Percentiles rank a stretch among this genome's conserved stretches.
phyloP scores from a whole-genome alignment of 2,329 filamentous ascomycete genomes.

The Penicillium sp. region DNA sequence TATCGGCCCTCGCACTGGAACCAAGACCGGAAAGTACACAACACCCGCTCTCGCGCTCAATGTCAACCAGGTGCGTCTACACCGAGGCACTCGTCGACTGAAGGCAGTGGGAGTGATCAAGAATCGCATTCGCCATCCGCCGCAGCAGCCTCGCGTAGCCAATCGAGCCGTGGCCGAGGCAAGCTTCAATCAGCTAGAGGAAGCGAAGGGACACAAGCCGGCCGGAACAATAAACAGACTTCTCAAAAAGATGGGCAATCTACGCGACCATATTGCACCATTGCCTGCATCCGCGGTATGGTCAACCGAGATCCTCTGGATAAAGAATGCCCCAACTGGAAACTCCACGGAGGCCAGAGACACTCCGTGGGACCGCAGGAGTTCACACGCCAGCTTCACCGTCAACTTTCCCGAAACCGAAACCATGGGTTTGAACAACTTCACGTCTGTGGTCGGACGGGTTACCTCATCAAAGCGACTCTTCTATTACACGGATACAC shows the following conservation, averaged over 20 bases:
- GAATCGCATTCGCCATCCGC: constrained; percentile 18
- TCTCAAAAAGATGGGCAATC: no score
- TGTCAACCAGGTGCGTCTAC: constrained; percentile 15
- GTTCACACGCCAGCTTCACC: constrained; percentile 20
- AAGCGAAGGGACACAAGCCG: no score
- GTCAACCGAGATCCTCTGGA: no score
- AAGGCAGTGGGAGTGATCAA: constrained; percentile 24
- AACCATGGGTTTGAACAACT: constrained; percentile 25
- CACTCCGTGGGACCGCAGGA: constrained; percentile 29
- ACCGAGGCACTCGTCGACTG: constrained; percentile 13
- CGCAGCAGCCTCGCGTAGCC: constrained; percentile 15
- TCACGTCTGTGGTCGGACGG: no score
- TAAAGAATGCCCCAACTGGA: no score
- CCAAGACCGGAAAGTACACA: constrained; percentile 16
- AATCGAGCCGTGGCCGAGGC: constrained; percentile 19
- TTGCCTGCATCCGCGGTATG: no score
- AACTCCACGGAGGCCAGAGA: constrained; percentile 25
- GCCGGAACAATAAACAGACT: no score
- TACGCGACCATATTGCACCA: no score
- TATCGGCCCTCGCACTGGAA: constrained; percentile 28
- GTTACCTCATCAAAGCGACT: constrained; percentile 30
- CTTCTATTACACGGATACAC: constrained; percentile 30
- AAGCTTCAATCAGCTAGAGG: no score
- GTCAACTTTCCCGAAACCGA: constrained; percentile 21
- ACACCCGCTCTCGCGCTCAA: constrained; percentile 19